Percentiles rank a stretch among this genome's conserved stretches.
phyloP scores from a whole-genome alignment of 768 basidiomycete species.

The Nidula microcarpa region DNA sequence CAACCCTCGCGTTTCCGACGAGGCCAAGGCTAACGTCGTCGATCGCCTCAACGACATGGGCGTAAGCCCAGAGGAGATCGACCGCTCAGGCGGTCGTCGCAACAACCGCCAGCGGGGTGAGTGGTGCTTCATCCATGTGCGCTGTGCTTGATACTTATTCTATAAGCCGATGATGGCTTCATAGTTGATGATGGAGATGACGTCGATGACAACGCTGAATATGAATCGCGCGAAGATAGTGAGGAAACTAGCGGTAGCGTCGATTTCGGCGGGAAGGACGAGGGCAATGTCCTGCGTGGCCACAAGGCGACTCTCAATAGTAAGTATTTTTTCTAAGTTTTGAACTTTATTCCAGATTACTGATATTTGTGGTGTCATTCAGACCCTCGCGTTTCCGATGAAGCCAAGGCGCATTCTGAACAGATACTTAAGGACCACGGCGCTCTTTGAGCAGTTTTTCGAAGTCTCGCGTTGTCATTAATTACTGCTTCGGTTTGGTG shows the following conservation, averaged over 20 bases:
- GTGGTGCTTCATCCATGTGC: no score
- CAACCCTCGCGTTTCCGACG: slow-evolving; percentile 46
- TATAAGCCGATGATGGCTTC: no score
- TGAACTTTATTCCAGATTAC: background rate
- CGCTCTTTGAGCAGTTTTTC: background rate
- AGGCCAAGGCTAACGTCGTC: slow-evolving; percentile 40
- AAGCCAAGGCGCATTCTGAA: background rate
- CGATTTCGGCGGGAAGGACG: background rate
- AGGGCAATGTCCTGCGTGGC: background rate
- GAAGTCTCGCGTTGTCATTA: no score
- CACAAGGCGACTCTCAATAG: background rate
- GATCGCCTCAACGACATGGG: slow-evolving; percentile 34
- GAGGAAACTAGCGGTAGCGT: background rate
- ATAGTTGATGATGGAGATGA: no score
- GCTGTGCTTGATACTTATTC: no score
- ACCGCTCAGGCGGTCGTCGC: background rate
- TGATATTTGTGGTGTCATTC: background rate
- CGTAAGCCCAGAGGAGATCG: background rate
- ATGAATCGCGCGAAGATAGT: no score
- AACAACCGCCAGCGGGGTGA: background rate
- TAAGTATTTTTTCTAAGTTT: background rate
- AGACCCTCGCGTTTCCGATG: background rate
- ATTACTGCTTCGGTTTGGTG: no score
- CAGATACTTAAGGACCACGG: background rate
- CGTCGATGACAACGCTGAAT: no score